Conservation (phyloP, 768 basidiomycete species). For the Fibroporia radiculosa region DNA sequence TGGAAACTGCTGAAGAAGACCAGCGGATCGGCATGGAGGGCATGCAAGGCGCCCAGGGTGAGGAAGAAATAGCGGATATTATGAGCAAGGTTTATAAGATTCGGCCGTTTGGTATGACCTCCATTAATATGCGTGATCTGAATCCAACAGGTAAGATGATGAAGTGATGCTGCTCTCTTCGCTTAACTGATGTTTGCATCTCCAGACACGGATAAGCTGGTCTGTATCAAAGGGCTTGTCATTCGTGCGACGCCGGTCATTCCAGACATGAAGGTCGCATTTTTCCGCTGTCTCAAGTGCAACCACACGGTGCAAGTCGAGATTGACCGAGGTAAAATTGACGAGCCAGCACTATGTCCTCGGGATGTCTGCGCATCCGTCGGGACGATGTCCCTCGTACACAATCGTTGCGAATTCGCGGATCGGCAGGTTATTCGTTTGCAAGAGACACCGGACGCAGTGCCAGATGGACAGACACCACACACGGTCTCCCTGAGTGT, state of each 20-base stretch:
- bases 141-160: conserved; percentile 74
- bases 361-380: conserved; percentile 85
- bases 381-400: conserved; percentile 90
- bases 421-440: conserved; percentile 93
- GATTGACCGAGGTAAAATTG: conserved; percentile 96
- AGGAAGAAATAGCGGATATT: conserved; percentile 85
- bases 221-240: conserved; percentile 92
- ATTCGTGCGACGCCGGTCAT: conserved; percentile 97
- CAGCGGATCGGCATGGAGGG: conserved; percentile 60
- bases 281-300: conserved; percentile 95
- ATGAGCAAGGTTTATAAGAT: conserved; percentile 88
- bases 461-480: conserved; percentile 97
- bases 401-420: conserved; percentile 95
- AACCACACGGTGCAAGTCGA: conserved; percentile 96
- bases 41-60: conserved; percentile 70
- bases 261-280: conserved; percentile 98
- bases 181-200: neutral
- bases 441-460: conserved; percentile 96
- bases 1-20: conserved; percentile 80
- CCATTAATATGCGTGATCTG: conserved; percentile 90
- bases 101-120: conserved; percentile 76
- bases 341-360: conserved; percentile 86
- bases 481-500: conserved; percentile 95
- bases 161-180: neutral
- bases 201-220: conserved; percentile 95